A percentile compares a stretch with the other conserved stretches of the same genome.
phyloP scores from a whole-genome alignment of 441 rosid species.

The Populus tomentosa region DNA sequence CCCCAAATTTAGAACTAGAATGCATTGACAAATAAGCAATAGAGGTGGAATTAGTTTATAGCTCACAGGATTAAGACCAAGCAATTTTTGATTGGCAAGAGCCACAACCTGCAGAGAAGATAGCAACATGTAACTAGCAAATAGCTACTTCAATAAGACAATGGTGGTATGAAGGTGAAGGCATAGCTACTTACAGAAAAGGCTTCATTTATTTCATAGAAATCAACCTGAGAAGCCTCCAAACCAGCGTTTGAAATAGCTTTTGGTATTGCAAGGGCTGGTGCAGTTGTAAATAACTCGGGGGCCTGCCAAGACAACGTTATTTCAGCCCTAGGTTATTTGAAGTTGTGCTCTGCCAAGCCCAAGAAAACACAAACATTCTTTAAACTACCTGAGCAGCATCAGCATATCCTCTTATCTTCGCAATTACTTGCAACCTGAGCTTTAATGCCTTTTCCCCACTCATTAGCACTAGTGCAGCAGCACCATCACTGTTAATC shows the following conservation, averaged over 20 bases:
- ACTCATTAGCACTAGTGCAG: slow-evolving; percentile 82
- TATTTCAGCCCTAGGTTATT: background rate
- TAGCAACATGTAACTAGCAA: no score
- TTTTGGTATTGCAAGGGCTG: slow-evolving; percentile 61
- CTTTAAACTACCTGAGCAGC: slow-evolving; percentile 77
- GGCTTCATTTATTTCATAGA: no score
- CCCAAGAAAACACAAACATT: background rate
- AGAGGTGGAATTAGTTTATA: background rate
- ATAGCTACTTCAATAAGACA: no score
- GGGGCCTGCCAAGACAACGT: slow-evolving; percentile 51
- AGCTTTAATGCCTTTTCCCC: slow-evolving; percentile 71
- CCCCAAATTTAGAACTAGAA: background rate
- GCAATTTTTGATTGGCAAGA: no score
- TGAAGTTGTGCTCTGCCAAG: background rate
- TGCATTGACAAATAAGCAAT: background rate
- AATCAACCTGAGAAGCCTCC: no score
- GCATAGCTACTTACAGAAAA: no score
- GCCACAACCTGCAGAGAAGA: no score
- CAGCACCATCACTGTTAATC: slow-evolving; percentile 85
- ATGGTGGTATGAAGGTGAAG: no score
- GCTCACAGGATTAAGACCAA: slow-evolving; percentile 67
- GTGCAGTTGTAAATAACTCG: slow-evolving; percentile 84
- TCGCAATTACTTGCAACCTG: slow-evolving; percentile 79
- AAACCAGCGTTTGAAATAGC: no score
- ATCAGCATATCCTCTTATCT: slow-evolving; percentile 79